Evolutionary conservation across 2,329 filamentous ascomycete species (phyloP).

Genomic region (Akanthomyces lecanii): DNA sequence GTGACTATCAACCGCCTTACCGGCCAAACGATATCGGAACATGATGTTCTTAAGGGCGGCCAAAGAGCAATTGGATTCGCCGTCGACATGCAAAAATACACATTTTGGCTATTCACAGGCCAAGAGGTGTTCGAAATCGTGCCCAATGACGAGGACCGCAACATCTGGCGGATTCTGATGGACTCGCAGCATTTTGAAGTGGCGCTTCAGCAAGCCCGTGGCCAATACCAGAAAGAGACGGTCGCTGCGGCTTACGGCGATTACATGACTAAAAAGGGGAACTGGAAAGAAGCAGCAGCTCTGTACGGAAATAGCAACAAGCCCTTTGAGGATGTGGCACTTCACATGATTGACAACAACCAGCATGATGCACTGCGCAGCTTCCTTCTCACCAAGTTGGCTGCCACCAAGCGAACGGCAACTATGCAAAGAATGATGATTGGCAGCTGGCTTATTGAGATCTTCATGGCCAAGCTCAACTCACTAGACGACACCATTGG

Average conservation of each 20-base stretch:
- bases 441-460: conserved; percentile 88
- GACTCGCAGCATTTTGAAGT: conserved; percentile 82
- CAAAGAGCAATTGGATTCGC: conserved; percentile 80
- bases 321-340: conserved; percentile 90
- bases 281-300: conserved; percentile 78
- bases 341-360: conserved; percentile 83
- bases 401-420: conserved; percentile 73
- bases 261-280: conserved; percentile 74
- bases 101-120: conserved; percentile 92
- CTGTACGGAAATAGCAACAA: conserved; percentile 96
- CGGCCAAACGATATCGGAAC: conserved; percentile 80
- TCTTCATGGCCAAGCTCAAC: conserved; percentile 97
- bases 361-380: conserved; percentile 88
- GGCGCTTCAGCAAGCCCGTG: conserved; percentile 80
- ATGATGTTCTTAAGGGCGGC: conserved; percentile 74
- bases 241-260: conserved; percentile 92
- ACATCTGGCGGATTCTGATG: conserved; percentile 93
- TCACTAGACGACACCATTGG: conserved; percentile 90
- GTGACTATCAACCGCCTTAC: conserved; percentile 85
- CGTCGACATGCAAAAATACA: conserved; percentile 89
- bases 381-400: conserved; percentile 82
- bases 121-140: conserved; percentile 93
- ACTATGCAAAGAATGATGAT: conserved; percentile 95
- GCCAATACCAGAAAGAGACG: conserved; percentile 76
- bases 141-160: conserved; percentile 81